A percentile compares a stretch with the other conserved stretches of the same genome.
Conservation (phyloP, 2,329 filamentous ascomycete species). For the Rhexocercosporidium sp. region DNA sequence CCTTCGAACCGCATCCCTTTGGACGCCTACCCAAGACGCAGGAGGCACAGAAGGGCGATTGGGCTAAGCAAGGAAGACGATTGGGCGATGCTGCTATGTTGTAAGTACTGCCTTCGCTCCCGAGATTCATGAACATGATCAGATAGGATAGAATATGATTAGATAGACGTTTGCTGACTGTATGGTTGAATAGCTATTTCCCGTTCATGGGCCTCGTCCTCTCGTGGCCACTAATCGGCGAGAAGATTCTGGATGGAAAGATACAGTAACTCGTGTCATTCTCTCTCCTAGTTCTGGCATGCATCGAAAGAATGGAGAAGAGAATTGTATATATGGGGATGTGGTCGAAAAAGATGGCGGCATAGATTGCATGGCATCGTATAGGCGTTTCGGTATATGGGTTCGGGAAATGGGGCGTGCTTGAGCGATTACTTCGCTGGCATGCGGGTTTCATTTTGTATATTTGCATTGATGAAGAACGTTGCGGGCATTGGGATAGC, state of each 20-base stretch:
- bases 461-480: no score
- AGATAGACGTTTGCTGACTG: neutral
- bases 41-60: constrained; percentile 28
- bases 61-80: constrained; percentile 23
- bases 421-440: neutral
- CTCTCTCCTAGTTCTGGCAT: neutral
- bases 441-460: neutral
- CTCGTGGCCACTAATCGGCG: constrained; percentile 25
- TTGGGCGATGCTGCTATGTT: constrained; percentile 26
- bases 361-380: neutral
- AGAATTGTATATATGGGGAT: neutral
- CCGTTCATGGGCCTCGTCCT: constrained; percentile 27
- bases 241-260: constrained; percentile 21
- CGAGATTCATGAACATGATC: neutral
- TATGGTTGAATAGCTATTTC: constrained; percentile 27
- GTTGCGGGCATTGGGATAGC: no score
- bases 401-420: neutral
- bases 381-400: neutral
- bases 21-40: constrained; percentile 26
- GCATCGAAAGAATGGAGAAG: neutral
- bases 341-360: neutral
- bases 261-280: neutral
- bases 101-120: constrained; percentile 23
- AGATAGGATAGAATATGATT: neutral
- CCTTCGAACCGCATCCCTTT: constrained; percentile 32